Base-by-base conservation (phyloP, 768 basidiomycete species). In the Pholiota conissans region DNA sequence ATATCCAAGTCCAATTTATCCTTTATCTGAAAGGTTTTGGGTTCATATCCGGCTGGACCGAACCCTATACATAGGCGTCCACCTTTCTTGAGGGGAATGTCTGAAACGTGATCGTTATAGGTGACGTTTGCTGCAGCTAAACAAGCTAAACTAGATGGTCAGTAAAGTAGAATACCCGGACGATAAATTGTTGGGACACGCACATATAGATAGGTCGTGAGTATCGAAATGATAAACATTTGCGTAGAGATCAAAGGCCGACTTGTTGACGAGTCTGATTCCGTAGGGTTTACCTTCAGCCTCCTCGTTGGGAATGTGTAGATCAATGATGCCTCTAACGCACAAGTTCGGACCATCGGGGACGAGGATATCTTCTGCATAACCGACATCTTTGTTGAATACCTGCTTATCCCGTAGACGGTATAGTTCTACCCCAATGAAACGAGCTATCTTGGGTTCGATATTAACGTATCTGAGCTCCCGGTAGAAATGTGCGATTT, bases 171-270 rank as follows among this genome's bases (percentile, higher is more conserved):
- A 45, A 18, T 6, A 2, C 13, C 3, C 1, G 18, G 1, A 22
- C 2, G 14, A 34, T 37, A 22, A 40, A 27, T 0, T 11, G 37
- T n/a, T 9, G 2, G n/a, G 22, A 1, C 9, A 42, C 20, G 20
- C 28, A 54, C 52, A 6, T n/a, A 54, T 54, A 8, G 16, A 7
- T 14, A 54, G 30, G n/a, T 54, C 52, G 52, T 42, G 26, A 28
- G 18, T 16, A 29, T 46, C 30, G 52, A 54, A 54, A 20, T 45
- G 29, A 28, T 39, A 54, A 3, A 54, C 9, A 18, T 27, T 42
- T 16, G 42, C 52, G 39, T 54, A 42, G 42, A 54, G 52, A 32
- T 28, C 11, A 5, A 42, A 2, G 4, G 10, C 27, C 7, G 26
- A 45, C 1, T 45, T 42, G 39, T 54, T 54, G n/a, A 22, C 32